phyloP scores from a whole-genome alignment of 108 stramenopile genomes.

The Nitzschia palea region DNA sequence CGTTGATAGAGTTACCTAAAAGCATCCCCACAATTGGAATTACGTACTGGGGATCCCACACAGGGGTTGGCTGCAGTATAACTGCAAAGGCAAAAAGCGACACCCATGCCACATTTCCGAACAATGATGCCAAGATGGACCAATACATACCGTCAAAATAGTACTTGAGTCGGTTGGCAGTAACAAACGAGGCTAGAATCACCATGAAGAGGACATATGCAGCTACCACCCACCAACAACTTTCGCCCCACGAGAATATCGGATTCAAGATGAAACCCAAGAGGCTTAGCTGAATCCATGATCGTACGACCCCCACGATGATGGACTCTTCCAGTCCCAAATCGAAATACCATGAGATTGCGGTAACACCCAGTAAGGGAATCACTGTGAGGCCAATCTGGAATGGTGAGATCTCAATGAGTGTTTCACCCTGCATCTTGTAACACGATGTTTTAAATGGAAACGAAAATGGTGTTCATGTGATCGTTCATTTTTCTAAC shows the following conservation, averaged over 20 bases:
- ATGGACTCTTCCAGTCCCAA: constrained; percentile 44
- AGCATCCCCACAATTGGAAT: constrained; percentile 91
- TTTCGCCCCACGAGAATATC: constrained; percentile 58
- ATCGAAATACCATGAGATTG: constrained; percentile 20
- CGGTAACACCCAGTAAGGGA: constrained; percentile 27
- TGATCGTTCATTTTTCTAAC: too few species aligned
- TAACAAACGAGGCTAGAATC: constrained; percentile 66
- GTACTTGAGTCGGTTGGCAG: constrained; percentile 65
- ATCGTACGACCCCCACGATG: constrained; percentile 35
- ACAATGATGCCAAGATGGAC: constrained; percentile 39
- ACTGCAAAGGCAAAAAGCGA: constrained; percentile 69
- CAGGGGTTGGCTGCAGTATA: constrained; percentile 60
- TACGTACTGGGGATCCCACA: constrained; percentile 76
- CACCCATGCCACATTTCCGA: constrained; percentile 48
- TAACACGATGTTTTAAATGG: too few species aligned
- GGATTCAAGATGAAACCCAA: constrained; percentile 77
- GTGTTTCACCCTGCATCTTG: too few species aligned
- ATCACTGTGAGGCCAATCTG: constrained; percentile 23
- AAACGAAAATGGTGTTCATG: too few species aligned
- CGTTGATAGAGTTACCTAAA: constrained; percentile 83
- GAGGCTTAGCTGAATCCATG: constrained; percentile 70
- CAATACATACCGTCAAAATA: constrained; percentile 57
- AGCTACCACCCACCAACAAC: constrained; percentile 35
- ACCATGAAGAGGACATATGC: constrained; percentile 66
- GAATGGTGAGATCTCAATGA: constrained; percentile 34